A percentile compares a stretch with the other conserved stretches of the same genome.
Evolutionary conservation across 768 basidiomycete genomes (phyloP).

Genomic region (Thelephora ganbajun): DNA sequence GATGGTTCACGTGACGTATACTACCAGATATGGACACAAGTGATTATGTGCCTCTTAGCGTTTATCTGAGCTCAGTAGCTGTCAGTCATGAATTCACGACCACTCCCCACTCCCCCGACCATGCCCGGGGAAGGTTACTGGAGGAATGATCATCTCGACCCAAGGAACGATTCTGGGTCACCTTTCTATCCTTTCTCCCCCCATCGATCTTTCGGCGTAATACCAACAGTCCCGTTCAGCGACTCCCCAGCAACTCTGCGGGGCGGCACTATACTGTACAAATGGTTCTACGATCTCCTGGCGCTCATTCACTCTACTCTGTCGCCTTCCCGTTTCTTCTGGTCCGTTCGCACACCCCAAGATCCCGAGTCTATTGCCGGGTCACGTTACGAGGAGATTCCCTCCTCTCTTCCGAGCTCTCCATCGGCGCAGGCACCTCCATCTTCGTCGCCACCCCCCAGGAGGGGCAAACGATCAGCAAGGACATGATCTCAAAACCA

Average conservation of each 20-base stretch:
- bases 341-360: constrained; percentile 25
- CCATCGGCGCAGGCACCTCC: constrained; percentile 17
- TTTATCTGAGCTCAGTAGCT: too few relatives aligned
- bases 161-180: too few relatives aligned
- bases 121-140: constrained; percentile 1
- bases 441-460: constrained; percentile 20
- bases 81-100: constrained; percentile 4
- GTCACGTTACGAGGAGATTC: constrained; percentile 50
- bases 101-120: constrained; percentile 19
- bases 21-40: too few relatives aligned
- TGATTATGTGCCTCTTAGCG: too few relatives aligned
- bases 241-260: constrained; percentile 37
- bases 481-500: constrained; percentile 81
- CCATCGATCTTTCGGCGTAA: constrained; percentile 15
- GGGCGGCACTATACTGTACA: constrained; percentile 65
- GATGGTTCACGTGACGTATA: too few relatives aligned
- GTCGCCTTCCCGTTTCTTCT: constrained; percentile 50
- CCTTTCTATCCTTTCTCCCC: constrained; percentile 10
- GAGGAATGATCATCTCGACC: neutral
- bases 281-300: constrained; percentile 82
- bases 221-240: constrained; percentile 21
- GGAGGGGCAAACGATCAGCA: constrained; percentile 61
- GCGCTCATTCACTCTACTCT: constrained; percentile 59
- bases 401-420: constrained; percentile 15
- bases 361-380: constrained; percentile 37